Percentiles rank a stretch among this genome's conserved stretches.
Conservation (phyloP, 108 stramenopile species). For the Fragilaria radians region DNA sequence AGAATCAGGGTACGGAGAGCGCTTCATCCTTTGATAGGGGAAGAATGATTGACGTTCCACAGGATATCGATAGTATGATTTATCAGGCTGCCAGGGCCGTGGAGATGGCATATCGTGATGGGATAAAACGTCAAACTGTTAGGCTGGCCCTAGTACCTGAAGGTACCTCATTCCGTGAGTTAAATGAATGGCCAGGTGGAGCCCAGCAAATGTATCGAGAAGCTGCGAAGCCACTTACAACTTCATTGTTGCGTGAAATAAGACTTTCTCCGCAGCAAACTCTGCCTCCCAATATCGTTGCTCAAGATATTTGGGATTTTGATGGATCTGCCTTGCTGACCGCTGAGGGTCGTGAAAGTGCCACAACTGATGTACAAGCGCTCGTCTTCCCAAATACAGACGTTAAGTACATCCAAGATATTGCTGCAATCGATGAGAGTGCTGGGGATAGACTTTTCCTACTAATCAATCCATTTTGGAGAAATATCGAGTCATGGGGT, state of each 20-base stretch:
- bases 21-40: slow-evolving; percentile 12
- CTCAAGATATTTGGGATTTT: slow-evolving; percentile 83
- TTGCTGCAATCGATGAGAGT: slow-evolving; percentile 37
- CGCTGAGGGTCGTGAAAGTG: slow-evolving; percentile 39
- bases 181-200: slow-evolving; percentile 76
- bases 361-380: slow-evolving; percentile 57
- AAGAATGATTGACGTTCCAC: slow-evolving; percentile 43
- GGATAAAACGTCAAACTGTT: slow-evolving; percentile 61
- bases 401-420: slow-evolving; percentile 69
- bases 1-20: slow-evolving; percentile 4
- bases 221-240: slow-evolving; percentile 56
- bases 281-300: slow-evolving; percentile 31
- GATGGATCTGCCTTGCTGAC: slow-evolving; percentile 72
- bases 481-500: slow-evolving; percentile 73
- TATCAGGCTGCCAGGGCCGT: slow-evolving; percentile 63
- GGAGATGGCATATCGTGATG: slow-evolving; percentile 68
- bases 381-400: slow-evolving; percentile 82
- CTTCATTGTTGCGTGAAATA: slow-evolving; percentile 51
- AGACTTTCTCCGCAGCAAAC: slow-evolving; percentile 1
- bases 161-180: slow-evolving; percentile 46
- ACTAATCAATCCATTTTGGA: slow-evolving; percentile 81
- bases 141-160: slow-evolving; percentile 61
- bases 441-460: slow-evolving; percentile 58
- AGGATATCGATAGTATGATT: slow-evolving; percentile 45
- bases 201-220: slow-evolving; percentile 82